Evolutionary conservation across 164 flowering plant species (phyloP), one percentile per base, ranked within the genome.

Genomic region (Dillenia turbinata): DNA sequence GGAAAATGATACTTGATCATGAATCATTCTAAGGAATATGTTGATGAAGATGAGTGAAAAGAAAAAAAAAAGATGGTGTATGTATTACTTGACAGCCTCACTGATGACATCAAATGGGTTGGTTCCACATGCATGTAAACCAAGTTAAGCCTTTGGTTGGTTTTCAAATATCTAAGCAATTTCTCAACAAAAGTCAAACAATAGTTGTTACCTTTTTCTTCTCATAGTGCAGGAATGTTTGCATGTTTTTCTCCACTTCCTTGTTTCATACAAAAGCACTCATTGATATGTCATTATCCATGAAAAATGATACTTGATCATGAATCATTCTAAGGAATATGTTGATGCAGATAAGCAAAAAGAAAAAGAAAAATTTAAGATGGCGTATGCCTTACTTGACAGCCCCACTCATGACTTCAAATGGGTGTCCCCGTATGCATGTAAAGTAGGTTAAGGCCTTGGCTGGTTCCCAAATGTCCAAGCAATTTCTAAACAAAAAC

Each of bases 71-170:
- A 26, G 40, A 47, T 10, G 9, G 47, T 52, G 17, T 12, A 44
- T n/a, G 3, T 69, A 85, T 74, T 65, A 90, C 98, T 90, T 89
- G 26, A 94, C 93, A 62, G 97, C 92, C 68, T 90, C 81, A 61
- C 53, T 85, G 81, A 90, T 80, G 58, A 93, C 96, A 74, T 90
- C 89, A 68, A 89, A 94, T 10, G 97, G 97, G 71, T 94, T 86
- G 6, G 89, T 78, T 26, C 98, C 97, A 66, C 89, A 63, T 89
- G 95, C 83, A 86, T 80, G 75, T 89, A 94, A 43, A 94, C 90
- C 66, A 86, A 74, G 75, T 77, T 44, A 68, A 78, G 77, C 56
- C 96, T 93, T 69, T 87, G 90, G 66, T 77, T 73, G 48, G 95
- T 87, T 71, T 79, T 73, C 5, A 44, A 56, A 6, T 26, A 11